Evolutionary conservation across 108 stramenopile genomes (phyloP), one percentile per base, ranked within the genome.

Genomic region (Nannochloropsis gaditana): DNA sequence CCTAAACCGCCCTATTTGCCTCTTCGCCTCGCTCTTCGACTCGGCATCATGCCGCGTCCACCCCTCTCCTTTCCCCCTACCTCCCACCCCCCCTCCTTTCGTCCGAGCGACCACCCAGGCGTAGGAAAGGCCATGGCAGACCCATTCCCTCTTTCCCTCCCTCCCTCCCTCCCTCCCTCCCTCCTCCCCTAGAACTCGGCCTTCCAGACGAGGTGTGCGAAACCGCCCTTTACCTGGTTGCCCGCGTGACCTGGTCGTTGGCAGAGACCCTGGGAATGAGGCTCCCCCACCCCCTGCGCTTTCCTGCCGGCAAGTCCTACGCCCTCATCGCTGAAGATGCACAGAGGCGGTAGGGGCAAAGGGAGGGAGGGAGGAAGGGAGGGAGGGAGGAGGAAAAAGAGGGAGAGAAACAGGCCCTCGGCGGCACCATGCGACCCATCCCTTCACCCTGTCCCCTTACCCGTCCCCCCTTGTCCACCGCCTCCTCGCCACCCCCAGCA

Each of bases 201-300:
- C 59, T 73, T 73, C 59, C 59, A 15, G 59, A 73, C 59, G 59
- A 73, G 59, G 59, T 73, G 19, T 73, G 59, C 59, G 59, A 73
- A 73, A n/a, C 59, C 15, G 59, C 59, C n/a, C 59, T 73, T 73
- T 73, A 73, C 6, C 6, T 73, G n/a, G 59, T 73, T 15, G 59
- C 59, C 19, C 59, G 59, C 59, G 0, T 73, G 59, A 73, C 59
- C 59, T 73, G 59, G 59, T 73, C 59, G 59, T 73, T 73, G n/a
- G 59, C 59, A 2, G n/a, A 73, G 19, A 73, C 59, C 19, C n/a
- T 73, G 2, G 59, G 59, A 73, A n/a, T 73, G 59, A n/a, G n/a
- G n/a, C n/a, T 73, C 19, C 59, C 59, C n/a, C 59, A 73, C 8
- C 59, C 59, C 4, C n/a, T 73, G 59, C 59, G 59, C 4, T 73